Evolutionary conservation across 768 basidiomycete species (phyloP), one percentile per base, ranked within the genome.

Genomic region (Auriscalpium microsporum): DNA sequence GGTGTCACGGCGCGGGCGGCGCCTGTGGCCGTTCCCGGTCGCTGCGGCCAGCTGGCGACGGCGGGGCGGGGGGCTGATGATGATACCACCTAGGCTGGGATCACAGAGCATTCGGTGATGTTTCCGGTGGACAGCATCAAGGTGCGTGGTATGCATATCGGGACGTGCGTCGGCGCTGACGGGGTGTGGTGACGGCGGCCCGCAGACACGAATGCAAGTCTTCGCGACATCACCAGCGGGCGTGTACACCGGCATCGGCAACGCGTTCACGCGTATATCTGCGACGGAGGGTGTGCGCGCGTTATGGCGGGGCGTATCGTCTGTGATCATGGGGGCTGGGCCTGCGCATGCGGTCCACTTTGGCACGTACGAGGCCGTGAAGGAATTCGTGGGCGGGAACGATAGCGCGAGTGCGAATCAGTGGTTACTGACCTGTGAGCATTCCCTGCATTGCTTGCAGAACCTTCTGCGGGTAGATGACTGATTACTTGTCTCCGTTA

Each of bases 321-420:
- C 90, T 13, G 95, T 98, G 28, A 93, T 94, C 59, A 73, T 96
- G 56, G 96, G 96, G 53, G 96, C 96, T 7, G 96, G 96, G 36
- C 96, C 96, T 23, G 96, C 96, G 4, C 96, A 99, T 67, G 96
- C 96, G 8, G 86, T 97, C 37, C 95, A 99, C 72, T 99, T 98
- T 69, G 96, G 94, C 38, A 88, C 84, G 58, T 87, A 98, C 68
- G 96, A 99, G 70, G 84, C 89, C 8, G 83, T 98, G 21, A 95
- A 97, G 70, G 95, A 98, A 64, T 71, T 95, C 36, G 84, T 82
- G 50, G 96, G 94, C 28, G 94, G 92, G 13, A 92, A 95, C 68
- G 75, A 81, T 62, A 74, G 75, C 34, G 67, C 74, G 23, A 72
- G 65, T 52, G 82, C 84, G 45, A 88, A 88, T 65, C 92, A 94